Percentiles rank a stretch among this genome's conserved stretches.
Conservation (phyloP, 2,329 filamentous ascomycete genomes). For the Harringtonia lauricola region DNA sequence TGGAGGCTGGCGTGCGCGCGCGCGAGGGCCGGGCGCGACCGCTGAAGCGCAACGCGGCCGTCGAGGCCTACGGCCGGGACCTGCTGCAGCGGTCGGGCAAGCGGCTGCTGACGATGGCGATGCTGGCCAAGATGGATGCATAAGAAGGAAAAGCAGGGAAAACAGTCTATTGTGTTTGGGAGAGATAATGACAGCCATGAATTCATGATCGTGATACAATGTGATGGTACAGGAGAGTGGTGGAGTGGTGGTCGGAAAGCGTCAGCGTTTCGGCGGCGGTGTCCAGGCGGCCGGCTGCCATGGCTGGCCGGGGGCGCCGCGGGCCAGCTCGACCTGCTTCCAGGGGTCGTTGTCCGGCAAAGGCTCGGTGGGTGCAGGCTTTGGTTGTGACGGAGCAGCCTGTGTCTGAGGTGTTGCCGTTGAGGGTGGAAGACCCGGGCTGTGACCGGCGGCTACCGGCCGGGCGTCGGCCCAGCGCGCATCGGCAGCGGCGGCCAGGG, state of each 20-base stretch:
- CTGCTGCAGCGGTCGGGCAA: slow-evolving; percentile 32
- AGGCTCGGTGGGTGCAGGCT: slow-evolving; percentile 1
- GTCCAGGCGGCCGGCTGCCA: slow-evolving; percentile 58
- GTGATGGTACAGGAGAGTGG: no score
- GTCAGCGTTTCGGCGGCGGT: slow-evolving; percentile 20
- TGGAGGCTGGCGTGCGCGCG: slow-evolving; percentile 35
- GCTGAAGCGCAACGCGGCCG: slow-evolving; percentile 20
- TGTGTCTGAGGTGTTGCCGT: neutral
- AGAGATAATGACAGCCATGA: no score
- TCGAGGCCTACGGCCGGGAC: slow-evolving; percentile 30
- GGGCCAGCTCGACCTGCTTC: slow-evolving; percentile 30
- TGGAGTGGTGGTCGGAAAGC: no score
- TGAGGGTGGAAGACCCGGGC: no score
- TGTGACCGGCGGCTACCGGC: slow-evolving; percentile 11
- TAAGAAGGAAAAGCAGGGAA: neutral
- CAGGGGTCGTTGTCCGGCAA: slow-evolving; percentile 44
- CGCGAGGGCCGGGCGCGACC: slow-evolving; percentile 34
- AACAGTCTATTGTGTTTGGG: neutral
- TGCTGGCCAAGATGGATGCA: slow-evolving; percentile 19
- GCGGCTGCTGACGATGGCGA: slow-evolving; percentile 29
- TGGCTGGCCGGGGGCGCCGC: slow-evolving; percentile 47
- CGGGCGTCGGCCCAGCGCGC: slow-evolving; percentile 49
- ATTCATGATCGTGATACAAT: no score
- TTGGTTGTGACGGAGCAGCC: neutral
- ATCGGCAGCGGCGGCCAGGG: slow-evolving; percentile 50